Evolutionary conservation across 164 flowering plant species (phyloP).

Genomic region (Umbilicus rupestris): DNA sequence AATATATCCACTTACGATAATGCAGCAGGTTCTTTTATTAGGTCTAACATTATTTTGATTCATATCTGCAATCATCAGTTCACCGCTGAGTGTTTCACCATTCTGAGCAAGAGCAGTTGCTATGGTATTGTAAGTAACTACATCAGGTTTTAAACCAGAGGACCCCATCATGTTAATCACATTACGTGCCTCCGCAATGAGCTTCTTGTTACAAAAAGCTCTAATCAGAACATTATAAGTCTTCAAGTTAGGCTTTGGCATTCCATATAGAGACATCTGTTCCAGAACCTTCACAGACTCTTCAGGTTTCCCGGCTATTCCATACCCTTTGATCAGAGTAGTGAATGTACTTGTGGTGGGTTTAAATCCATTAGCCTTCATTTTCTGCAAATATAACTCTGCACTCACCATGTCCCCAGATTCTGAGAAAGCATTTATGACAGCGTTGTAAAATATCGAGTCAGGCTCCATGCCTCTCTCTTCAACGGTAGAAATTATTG

Average conservation of each 20-base stretch:
- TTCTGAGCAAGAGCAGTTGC: conserved; percentile 63
- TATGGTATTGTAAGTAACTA: conserved; percentile 73
- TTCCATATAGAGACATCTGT: conserved; percentile 45
- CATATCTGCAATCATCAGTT: conserved; percentile 60
- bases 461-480: conserved; percentile 55
- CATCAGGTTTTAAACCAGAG: conserved; percentile 72
- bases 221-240: conserved; percentile 66
- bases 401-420: conserved; percentile 59
- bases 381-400: conserved; percentile 41
- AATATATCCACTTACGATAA: conserved; percentile 51
- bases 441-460: conserved; percentile 65
- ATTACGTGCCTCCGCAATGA: conserved; percentile 61
- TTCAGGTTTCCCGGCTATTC: conserved; percentile 68
- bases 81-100: conserved; percentile 60
- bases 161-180: conserved; percentile 52
- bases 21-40: conserved; percentile 71
- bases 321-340: conserved; percentile 84
- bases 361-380: conserved; percentile 64
- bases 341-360: conserved; percentile 82
- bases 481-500: conserved; percentile 51
- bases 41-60: conserved; percentile 38
- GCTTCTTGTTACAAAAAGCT: conserved; percentile 74
- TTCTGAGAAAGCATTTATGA: conserved; percentile 78
- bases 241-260: conserved; percentile 58
- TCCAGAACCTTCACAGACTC: conserved; percentile 58